A percentile compares a stretch with the other conserved stretches of the same genome.
Evolutionary conservation across 2,329 filamentous ascomycete genomes (phyloP).

Genomic region (Colletotrichum lupini): DNA sequence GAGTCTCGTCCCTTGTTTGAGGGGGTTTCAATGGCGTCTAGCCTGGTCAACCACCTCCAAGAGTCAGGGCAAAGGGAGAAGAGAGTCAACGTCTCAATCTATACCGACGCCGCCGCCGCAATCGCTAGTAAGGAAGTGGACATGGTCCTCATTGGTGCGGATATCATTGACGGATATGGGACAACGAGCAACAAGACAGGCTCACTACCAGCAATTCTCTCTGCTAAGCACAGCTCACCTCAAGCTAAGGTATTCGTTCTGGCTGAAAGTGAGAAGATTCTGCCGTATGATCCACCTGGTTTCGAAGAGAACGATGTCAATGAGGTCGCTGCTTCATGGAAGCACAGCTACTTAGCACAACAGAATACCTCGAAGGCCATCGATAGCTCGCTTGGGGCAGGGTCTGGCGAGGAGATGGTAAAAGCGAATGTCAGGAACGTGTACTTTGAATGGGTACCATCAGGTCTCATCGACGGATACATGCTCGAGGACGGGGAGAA

Average conservation of each 20-base stretch:
- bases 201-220: slow-evolving; percentile 67
- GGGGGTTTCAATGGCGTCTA: slow-evolving; percentile 67
- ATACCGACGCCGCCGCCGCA: slow-evolving; percentile 70
- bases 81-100: slow-evolving; percentile 58
- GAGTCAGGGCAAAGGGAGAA: slow-evolving; percentile 36
- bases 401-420: background rate
- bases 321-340: slow-evolving; percentile 64
- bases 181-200: slow-evolving; percentile 76
- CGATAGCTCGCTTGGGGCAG: slow-evolving; percentile 25
- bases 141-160: slow-evolving; percentile 72
- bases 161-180: slow-evolving; percentile 67
- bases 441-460: slow-evolving; percentile 72
- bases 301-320: slow-evolving; percentile 58
- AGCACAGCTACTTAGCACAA: background rate
- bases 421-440: slow-evolving; percentile 53
- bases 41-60: slow-evolving; percentile 45
- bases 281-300: slow-evolving; percentile 53
- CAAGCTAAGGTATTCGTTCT: slow-evolving; percentile 63
- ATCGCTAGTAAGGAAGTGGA: slow-evolving; percentile 63
- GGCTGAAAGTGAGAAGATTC: slow-evolving; percentile 71
- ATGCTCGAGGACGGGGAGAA: slow-evolving; percentile 64
- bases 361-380: slow-evolving; percentile 13
- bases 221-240: slow-evolving; percentile 61
- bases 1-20: slow-evolving; percentile 77
- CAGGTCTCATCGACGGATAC: slow-evolving; percentile 62